phyloP scores from a whole-genome alignment of 164 flowering plant species.

The Platanus orientalis region DNA sequence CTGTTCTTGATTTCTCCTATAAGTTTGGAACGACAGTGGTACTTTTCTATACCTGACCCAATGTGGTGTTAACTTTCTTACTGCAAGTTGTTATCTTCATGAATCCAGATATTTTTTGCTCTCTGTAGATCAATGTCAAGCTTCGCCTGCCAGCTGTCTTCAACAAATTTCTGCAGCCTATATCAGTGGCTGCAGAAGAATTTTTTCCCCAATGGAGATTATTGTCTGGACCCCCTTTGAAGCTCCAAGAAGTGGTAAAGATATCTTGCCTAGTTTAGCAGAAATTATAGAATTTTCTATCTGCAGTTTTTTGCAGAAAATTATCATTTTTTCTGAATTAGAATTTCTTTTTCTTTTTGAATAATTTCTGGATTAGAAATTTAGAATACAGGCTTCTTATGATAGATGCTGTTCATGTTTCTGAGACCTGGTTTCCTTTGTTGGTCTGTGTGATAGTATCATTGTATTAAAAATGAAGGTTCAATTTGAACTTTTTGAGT shows the following conservation, averaged over 20 bases:
- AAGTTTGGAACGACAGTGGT: conserved; percentile 69
- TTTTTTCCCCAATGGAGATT: conserved; percentile 99
- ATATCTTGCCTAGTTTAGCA: not conserved
- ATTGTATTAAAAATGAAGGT: not conserved
- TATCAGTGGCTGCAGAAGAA: conserved; percentile 77
- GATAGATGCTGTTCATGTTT: not conserved
- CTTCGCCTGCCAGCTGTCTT: conserved; percentile 94
- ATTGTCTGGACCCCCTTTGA: conserved; percentile 92
- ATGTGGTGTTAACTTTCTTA: not conserved
- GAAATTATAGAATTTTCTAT: not conserved
- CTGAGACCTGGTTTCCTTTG: not conserved
- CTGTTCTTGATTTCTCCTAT: conserved; percentile 94
- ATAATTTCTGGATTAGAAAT: too few relatives aligned
- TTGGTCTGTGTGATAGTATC: not conserved
- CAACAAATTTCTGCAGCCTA: conserved; percentile 88
- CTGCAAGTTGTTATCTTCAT: not conserved
- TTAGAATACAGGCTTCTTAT: not conserved
- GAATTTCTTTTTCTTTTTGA: too few relatives aligned
- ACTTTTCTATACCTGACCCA: conserved; percentile 1
- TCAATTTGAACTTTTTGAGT: not conserved
- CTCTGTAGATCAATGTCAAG: conserved; percentile 69
- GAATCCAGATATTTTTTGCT: conserved; percentile 4
- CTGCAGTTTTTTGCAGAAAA: not conserved
- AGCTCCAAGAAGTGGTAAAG: conserved; percentile 97
- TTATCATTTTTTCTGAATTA: too few relatives aligned